These are phyloP conservation scores for Malassezia nana DNA, from an alignment of 1,284 basidiomycete genomes.

Conservation along the genomic window DNA sequence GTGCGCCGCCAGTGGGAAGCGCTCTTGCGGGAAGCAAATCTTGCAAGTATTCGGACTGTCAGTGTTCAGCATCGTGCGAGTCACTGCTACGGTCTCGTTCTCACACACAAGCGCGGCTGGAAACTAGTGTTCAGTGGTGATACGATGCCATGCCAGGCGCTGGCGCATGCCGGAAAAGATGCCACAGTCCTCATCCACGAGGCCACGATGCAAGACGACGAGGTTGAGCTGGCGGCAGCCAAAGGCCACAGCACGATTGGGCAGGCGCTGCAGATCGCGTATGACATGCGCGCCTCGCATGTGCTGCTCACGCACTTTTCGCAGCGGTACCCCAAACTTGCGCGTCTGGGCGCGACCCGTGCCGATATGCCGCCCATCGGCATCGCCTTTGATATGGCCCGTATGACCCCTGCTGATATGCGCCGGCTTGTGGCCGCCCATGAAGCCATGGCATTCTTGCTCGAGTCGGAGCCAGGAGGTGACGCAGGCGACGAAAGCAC, in stretches of 20 bases:
- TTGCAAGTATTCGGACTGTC: slow-evolving; percentile 19
- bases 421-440: slow-evolving; percentile 60
- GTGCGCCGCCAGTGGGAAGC: background rate
- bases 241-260: slow-evolving; percentile 85
- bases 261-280: slow-evolving; percentile 69
- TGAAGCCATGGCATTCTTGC: background rate
- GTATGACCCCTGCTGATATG: slow-evolving; percentile 64
- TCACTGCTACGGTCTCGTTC: slow-evolving; percentile 29
- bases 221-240: slow-evolving; percentile 56
- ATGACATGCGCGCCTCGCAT: slow-evolving; percentile 65
- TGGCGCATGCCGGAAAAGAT: slow-evolving; percentile 60
- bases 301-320: slow-evolving; percentile 89
- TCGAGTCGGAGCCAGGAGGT: slow-evolving; percentile 51
- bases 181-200: slow-evolving; percentile 85
- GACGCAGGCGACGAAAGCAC: slow-evolving; percentile 53
- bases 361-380: slow-evolving; percentile 50
- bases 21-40: background rate
- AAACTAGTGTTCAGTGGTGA: slow-evolving; percentile 63
- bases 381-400: slow-evolving; percentile 70
- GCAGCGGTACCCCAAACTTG: slow-evolving; percentile 79
- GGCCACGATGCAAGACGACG: slow-evolving; percentile 72
- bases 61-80: slow-evolving; percentile 20
- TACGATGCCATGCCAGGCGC: slow-evolving; percentile 64
- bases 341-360: slow-evolving; percentile 49
- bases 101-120: slow-evolving; percentile 50